These are phyloP conservation scores for Biscogniauxia marginata DNA, from an alignment of 2,329 filamentous ascomycete species.

Conservation along the genomic window DNA sequence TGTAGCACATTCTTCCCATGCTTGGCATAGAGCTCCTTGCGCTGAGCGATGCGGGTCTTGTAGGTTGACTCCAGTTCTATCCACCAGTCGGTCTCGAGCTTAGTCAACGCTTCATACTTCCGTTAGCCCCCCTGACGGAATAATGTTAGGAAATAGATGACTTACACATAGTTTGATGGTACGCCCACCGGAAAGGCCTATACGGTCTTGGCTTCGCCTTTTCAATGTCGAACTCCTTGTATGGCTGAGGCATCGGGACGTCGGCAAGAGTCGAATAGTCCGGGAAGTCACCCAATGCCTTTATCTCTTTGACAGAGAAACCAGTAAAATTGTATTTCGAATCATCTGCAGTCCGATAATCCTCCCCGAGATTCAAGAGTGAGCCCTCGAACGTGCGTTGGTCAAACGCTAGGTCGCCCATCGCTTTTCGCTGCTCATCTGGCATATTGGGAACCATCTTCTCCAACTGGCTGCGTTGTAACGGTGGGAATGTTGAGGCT, in stretches of 20 bases:
- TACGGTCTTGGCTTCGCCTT: conserved; percentile 73
- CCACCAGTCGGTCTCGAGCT: conserved; percentile 82
- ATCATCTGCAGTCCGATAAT: conserved; percentile 34
- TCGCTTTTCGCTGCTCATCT: conserved; percentile 12
- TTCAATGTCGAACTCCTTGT: conserved; percentile 64
- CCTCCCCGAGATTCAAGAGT: conserved; percentile 33
- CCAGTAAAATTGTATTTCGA: conserved; percentile 61
- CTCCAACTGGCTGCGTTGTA: conserved; percentile 21
- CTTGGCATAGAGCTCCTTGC: conserved; percentile 61
- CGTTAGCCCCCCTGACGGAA: conserved; percentile 1
- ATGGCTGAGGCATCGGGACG: conserved; percentile 66
- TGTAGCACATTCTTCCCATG: conserved; percentile 66
- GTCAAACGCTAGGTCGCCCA: conserved; percentile 22
- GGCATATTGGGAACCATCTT: conserved; percentile 15
- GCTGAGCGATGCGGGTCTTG: conserved; percentile 62
- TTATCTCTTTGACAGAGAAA: conserved; percentile 69
- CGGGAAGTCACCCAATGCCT: conserved; percentile 71
- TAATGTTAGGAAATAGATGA: conserved; percentile 14
- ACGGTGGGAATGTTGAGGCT: conserved; percentile 21
- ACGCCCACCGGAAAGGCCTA: conserved; percentile 77
- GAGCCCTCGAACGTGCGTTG: conserved; percentile 20
- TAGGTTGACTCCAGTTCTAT: conserved; percentile 82
- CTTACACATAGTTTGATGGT: conserved; percentile 91
- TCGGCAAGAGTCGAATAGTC: conserved; percentile 75
- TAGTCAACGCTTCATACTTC: conserved; percentile 61